A percentile compares a stretch with the other conserved stretches of the same genome.
Conservation (phyloP, 2,329 filamentous ascomycete genomes). For the Talaromyces sp. region DNA sequence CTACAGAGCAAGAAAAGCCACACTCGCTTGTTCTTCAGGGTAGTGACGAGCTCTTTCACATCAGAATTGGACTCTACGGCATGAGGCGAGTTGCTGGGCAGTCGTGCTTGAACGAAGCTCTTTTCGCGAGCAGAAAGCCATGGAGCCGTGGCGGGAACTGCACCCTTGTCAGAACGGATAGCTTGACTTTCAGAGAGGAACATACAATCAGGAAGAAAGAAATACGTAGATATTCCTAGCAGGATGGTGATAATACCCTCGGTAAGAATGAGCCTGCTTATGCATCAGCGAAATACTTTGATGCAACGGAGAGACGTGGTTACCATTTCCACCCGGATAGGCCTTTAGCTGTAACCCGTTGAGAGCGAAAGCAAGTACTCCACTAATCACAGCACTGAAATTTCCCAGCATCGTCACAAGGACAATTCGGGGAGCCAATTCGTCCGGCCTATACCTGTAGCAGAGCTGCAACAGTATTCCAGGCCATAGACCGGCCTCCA, state of each 20-base stretch:
- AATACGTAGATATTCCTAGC: conserved; percentile 35
- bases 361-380: background rate
- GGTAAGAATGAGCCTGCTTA: conserved; percentile 13
- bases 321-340: background rate
- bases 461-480: background rate
- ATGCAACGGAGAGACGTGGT: background rate
- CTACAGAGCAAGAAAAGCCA: conserved; percentile 50
- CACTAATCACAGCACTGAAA: conserved; percentile 3
- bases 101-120: background rate
- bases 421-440: conserved; percentile 3
- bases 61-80: background rate
- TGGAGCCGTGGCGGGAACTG: background rate
- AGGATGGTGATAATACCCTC: conserved; percentile 44
- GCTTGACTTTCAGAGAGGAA: conserved; percentile 24
- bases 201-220: conserved; percentile 36
- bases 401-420: background rate
- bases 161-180: background rate
- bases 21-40: conserved; percentile 42
- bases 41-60: conserved; percentile 21
- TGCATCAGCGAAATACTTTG: background rate
- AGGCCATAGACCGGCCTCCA: conserved; percentile 22
- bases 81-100: background rate
- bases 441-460: background rate
- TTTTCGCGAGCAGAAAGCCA: background rate
- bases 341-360: background rate